A percentile compares a stretch with the other conserved stretches of the same genome.
phyloP scores from a whole-genome alignment of 805 yeast genomes.

The Ogataea paraovalis region DNA sequence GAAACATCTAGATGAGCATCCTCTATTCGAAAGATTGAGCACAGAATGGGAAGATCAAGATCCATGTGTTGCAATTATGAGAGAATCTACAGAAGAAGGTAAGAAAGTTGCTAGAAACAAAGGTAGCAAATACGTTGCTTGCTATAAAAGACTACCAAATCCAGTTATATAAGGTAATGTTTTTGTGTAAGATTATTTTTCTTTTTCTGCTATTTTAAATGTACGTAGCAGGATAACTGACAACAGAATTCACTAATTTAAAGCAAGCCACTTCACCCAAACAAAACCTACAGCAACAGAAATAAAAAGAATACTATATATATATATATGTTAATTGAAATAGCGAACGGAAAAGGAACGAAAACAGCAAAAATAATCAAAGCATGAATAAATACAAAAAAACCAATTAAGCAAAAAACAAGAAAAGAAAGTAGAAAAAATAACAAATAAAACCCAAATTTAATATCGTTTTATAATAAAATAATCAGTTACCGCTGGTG shows the following conservation, averaged over 20 bases:
- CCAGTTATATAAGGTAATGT: conserved; percentile 35
- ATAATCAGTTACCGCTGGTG: conserved; percentile 6
- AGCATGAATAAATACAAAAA: too few species aligned
- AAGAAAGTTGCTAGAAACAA: conserved; percentile 90
- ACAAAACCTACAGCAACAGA: too few species aligned
- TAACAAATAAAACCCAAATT: background rate
- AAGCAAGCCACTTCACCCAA: too few species aligned
- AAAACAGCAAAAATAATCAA: too few species aligned
- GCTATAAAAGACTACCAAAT: conserved; percentile 69
- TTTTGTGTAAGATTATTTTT: background rate
- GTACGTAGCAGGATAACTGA: too few species aligned
- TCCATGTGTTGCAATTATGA: conserved; percentile 82
- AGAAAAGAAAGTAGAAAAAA: background rate
- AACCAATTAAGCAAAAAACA: background rate
- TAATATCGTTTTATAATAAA: too few species aligned
- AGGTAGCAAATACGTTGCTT: conserved; percentile 85
- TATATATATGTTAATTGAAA: too few species aligned
- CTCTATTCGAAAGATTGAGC: conserved; percentile 77
- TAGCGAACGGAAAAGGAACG: too few species aligned
- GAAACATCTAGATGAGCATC: conserved; percentile 83
- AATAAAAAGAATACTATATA: too few species aligned
- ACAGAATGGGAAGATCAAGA: conserved; percentile 79
- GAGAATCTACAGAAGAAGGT: conserved; percentile 94
- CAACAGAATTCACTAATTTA: too few species aligned
- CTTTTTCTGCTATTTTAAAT: too few species aligned